Conservation (phyloP, 768 basidiomycete genomes). For the Tylopilus cervinicoccineus region DNA sequence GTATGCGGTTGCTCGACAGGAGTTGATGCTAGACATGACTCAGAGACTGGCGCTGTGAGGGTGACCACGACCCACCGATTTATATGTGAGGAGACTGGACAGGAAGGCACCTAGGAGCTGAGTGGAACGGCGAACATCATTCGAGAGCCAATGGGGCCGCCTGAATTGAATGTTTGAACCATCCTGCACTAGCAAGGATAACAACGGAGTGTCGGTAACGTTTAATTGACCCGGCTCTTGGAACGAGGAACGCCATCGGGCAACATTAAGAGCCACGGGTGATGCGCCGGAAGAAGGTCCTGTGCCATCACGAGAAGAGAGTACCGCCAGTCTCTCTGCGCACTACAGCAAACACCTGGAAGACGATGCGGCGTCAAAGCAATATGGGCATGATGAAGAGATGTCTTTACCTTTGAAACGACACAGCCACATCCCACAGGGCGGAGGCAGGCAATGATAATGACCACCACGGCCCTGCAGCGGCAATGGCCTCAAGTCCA, state of each 20-base stretch:
- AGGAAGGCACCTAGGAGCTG: background rate
- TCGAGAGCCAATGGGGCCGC: background rate
- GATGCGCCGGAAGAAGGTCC: background rate
- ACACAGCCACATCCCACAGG: slow-evolving; percentile 8
- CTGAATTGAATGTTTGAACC: slow-evolving; percentile 10
- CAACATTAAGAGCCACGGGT: slow-evolving; percentile 12
- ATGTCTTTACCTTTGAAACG: no score
- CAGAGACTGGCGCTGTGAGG: slow-evolving; percentile 14
- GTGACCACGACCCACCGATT: slow-evolving; percentile 1
- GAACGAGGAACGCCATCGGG: background rate
- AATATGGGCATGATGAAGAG: no score
- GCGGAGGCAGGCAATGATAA: background rate
- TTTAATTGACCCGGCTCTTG: background rate
- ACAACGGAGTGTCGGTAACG: slow-evolving; percentile 5
- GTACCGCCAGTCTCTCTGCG: background rate
- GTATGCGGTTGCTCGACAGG: slow-evolving; percentile 4
- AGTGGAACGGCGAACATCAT: background rate
- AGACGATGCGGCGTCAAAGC: no score
- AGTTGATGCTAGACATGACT: slow-evolving; percentile 16
- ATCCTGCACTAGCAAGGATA: slow-evolving; percentile 15
- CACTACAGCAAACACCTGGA: slow-evolving; percentile 1
- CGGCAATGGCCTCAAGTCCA: slow-evolving; percentile 12
- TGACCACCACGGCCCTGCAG: slow-evolving; percentile 3
- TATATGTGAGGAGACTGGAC: slow-evolving; percentile 1
- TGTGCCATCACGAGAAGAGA: background rate